phyloP scores from a whole-genome alignment of 78 protist genomes.

The Cavenderia fasciculata region DNA sequence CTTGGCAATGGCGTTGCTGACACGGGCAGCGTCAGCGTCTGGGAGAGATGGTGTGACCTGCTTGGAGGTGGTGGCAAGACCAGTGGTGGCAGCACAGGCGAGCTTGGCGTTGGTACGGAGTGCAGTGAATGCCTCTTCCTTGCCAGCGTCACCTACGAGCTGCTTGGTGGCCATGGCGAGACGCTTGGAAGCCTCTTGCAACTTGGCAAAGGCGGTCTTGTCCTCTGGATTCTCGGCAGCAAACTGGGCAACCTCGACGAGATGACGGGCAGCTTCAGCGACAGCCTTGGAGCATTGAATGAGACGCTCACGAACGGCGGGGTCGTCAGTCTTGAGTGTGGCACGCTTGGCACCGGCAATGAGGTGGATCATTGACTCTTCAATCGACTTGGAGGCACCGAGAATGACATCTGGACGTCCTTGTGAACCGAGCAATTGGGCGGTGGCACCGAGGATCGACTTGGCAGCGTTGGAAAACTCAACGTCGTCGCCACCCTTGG shows the following conservation, averaged over 20 bases:
- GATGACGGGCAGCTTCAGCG: slow-evolving; percentile 65
- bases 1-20: neutral
- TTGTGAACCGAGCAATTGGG: slow-evolving; percentile 48
- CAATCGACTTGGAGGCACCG: slow-evolving; percentile 7
- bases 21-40: slow-evolving; percentile 20
- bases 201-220: slow-evolving; percentile 24
- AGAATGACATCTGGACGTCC: slow-evolving; percentile 59
- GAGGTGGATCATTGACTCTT: slow-evolving; percentile 68
- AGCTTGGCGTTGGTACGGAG: slow-evolving; percentile 75
- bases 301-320: slow-evolving; percentile 46
- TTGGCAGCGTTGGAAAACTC: slow-evolving; percentile 74
- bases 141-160: slow-evolving; percentile 81
- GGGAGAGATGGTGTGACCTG: slow-evolving; percentile 24
- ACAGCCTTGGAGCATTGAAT: slow-evolving; percentile 74
- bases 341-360: slow-evolving; percentile 82
- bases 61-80: slow-evolving; percentile 42
- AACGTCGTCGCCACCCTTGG: slow-evolving; percentile 62
- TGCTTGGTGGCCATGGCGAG: slow-evolving; percentile 72
- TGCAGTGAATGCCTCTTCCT: slow-evolving; percentile 69
- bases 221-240: slow-evolving; percentile 76
- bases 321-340: slow-evolving; percentile 58
- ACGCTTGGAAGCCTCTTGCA: slow-evolving; percentile 76
- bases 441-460: slow-evolving; percentile 41
- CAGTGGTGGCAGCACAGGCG: slow-evolving; percentile 79
- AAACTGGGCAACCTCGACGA: slow-evolving; percentile 45